Conservation (phyloP, 1,284 basidiomycete genomes). For the Tilletia walkeri region DNA sequence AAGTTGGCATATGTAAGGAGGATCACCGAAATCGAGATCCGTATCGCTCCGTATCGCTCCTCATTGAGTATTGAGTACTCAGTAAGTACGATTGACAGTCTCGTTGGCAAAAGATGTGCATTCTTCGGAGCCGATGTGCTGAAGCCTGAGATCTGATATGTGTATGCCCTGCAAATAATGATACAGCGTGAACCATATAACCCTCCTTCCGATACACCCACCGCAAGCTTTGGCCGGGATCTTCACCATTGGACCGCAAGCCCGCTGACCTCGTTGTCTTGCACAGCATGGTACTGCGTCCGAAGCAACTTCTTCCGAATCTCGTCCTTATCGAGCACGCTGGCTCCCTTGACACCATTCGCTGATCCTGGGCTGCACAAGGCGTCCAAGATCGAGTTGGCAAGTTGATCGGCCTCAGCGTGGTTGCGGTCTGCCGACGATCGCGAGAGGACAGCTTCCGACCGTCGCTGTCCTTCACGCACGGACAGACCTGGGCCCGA, state of each 20-base stretch:
- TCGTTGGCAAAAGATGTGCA: too few relatives aligned
- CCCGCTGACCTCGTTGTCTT: slow-evolving; percentile 74
- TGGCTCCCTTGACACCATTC: slow-evolving; percentile 39
- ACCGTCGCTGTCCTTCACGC: slow-evolving; percentile 73
- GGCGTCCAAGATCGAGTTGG: slow-evolving; percentile 60
- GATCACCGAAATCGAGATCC: too few relatives aligned
- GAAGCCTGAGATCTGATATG: too few relatives aligned
- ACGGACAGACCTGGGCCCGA: slow-evolving; percentile 74
- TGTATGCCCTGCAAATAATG: too few relatives aligned
- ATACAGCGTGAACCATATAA: neutral
- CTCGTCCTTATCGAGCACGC: slow-evolving; percentile 59
- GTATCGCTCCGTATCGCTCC: too few relatives aligned
- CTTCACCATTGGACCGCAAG: slow-evolving; percentile 77
- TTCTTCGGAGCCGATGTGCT: too few relatives aligned
- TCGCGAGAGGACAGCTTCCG: slow-evolving; percentile 60
- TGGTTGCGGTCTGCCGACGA: slow-evolving; percentile 7
- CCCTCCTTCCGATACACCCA: neutral
- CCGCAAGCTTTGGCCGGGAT: neutral
- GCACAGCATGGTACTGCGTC: slow-evolving; percentile 80
- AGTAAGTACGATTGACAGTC: too few relatives aligned
- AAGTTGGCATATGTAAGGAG: too few relatives aligned
- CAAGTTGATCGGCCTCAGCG: slow-evolving; percentile 59
- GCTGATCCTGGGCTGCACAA: slow-evolving; percentile 44
- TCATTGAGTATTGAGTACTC: too few relatives aligned
- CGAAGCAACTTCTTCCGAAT: slow-evolving; percentile 65